Conservation (phyloP, 192 early-diverging fungal species). For the Coemansia sp. region DNA sequence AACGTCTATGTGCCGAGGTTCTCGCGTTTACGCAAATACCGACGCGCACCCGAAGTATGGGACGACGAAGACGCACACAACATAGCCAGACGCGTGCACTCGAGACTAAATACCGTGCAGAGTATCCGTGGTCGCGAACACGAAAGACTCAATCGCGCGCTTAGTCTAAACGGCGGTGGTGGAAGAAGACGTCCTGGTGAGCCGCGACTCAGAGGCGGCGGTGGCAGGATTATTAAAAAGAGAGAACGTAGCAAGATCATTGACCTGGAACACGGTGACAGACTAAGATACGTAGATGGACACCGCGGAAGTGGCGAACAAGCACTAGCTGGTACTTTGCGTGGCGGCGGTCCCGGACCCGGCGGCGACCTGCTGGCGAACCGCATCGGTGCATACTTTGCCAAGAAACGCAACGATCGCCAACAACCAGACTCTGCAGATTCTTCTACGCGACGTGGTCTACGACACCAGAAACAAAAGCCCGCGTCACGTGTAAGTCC, state of each 20-base stretch:
- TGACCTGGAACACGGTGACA: constrained; percentile 22
- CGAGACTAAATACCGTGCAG: constrained; percentile 9
- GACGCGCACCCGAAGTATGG: constrained; percentile 50
- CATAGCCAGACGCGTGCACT: constrained; percentile 35
- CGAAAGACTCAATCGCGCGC: constrained; percentile 4
- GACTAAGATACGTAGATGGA: constrained; percentile 16
- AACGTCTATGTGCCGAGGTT: constrained; percentile 39
- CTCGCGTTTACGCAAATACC: constrained; percentile 45
- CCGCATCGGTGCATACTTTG: constrained; percentile 27
- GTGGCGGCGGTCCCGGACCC: constrained; percentile 4
- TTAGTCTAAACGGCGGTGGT: background rate
- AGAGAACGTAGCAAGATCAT: constrained; percentile 9
- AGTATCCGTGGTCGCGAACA: background rate
- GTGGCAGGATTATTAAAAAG: background rate
- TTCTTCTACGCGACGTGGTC: constrained; percentile 3
- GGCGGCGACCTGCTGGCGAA: constrained; percentile 24
- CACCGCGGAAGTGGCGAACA: constrained; percentile 44
- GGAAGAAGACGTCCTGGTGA: constrained; percentile 10
- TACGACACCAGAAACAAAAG: constrained; percentile 4
- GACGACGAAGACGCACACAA: constrained; percentile 49
- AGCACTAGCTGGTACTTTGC: constrained; percentile 5
- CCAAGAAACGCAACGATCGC: constrained; percentile 8
- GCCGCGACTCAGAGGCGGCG: constrained; percentile 30
- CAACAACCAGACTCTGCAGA: constrained; percentile 8
- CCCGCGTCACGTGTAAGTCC: constrained; percentile 1